A percentile compares a stretch with the other conserved stretches of the same genome.
phyloP scores from a whole-genome alignment of 306 rosid species.

The Prunus mira region DNA sequence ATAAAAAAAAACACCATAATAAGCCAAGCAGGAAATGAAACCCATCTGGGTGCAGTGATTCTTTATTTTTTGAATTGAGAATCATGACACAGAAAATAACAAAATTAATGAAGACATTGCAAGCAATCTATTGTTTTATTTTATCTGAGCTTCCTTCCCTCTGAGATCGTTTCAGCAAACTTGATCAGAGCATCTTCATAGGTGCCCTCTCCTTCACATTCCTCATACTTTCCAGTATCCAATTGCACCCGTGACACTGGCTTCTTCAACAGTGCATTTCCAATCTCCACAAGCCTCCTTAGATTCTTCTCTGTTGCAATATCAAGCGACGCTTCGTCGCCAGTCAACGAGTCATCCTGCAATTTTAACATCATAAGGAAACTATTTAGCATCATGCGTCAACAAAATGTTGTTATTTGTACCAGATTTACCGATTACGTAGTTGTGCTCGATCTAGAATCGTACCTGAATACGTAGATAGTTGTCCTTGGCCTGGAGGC shows the following conservation, averaged over 20 bases:
- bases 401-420: not conserved
- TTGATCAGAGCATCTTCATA: conserved; percentile 32
- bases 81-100: not conserved
- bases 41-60: no score
- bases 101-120: not conserved
- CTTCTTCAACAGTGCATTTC: conserved; percentile 31
- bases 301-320: conserved; percentile 29
- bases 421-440: not conserved
- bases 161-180: conserved; percentile 28
- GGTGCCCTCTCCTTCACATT: conserved; percentile 21
- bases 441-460: not conserved
- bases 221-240: conserved; percentile 32
- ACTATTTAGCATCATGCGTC: not conserved
- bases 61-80: not conserved
- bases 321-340: conserved; percentile 12
- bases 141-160: conserved; percentile 20
- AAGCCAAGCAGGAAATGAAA: no score
- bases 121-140: not conserved
- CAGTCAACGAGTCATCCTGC: conserved; percentile 11
- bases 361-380: not conserved
- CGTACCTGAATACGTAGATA: conserved; percentile 50
- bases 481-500: conserved; percentile 11
- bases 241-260: conserved; percentile 34
- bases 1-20: no score
- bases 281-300: conserved; percentile 28